Base-by-base conservation (phyloP, 1,139 yeast species). In the Magnusiomyces paraingens region DNA sequence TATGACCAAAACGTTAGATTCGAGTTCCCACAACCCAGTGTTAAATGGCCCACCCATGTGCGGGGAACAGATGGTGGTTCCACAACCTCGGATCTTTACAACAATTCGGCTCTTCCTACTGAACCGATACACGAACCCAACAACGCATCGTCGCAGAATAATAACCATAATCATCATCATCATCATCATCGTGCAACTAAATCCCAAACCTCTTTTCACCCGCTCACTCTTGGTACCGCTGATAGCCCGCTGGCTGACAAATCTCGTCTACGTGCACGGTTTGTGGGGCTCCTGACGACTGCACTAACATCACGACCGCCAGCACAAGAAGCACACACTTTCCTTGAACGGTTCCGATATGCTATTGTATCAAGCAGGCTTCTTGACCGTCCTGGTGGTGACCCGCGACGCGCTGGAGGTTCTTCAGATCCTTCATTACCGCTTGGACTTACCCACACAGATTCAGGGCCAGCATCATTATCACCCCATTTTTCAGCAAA, bases 271-370 rank as follows among this genome's bases (percentile, higher is more conserved):
- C 47, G 47, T 12, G 35, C 14, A 18, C 6, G 18, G n/a, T 47
- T 47, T 22, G 14, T 26, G 21, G n/a, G 14, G 10, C 26, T 41
- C 14, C 12, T 41, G n/a, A 41, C 14, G 17, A n/a, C 18, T 3
- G 36, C 43, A 14, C 17, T 47, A 14, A 17, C 50, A 3, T 38
- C 43, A 2, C 18, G 38, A 14, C 38, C 38, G 2, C 22, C 44
- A 2, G 17, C 35, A 5, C 35, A 36, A 20, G 50, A 47, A 38
- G 22, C 22, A 29, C 14, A 3, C 2, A 17, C 22, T 2, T 77
- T 76, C 59, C 59, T 73, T 47, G 81, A 77, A 54, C 72, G 76
- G 54, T 75, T 76, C 59, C 68, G 77, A 45, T 77, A 75, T 59
- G 61, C 67, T 3, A 56, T 76, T 1, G 72, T 76, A 4, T 70